Evolutionary conservation across 805 yeast species (phyloP).

Genomic region (Candida yuanshanica): DNA sequence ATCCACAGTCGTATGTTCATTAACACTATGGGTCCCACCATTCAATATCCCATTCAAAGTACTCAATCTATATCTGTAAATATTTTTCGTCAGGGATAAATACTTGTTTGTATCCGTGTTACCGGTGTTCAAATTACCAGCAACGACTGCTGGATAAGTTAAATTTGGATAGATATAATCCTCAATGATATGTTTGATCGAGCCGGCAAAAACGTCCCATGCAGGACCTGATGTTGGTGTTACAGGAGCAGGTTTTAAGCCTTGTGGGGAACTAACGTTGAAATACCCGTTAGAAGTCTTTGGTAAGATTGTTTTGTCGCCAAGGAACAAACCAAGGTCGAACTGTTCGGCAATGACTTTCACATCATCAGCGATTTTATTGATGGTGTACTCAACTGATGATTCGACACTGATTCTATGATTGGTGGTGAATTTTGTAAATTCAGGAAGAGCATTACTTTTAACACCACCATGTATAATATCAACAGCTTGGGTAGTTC

Average conservation of each 20-base stretch:
- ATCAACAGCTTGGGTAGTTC: constrained; percentile 45
- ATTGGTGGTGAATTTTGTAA: constrained; percentile 36
- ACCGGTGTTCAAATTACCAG: constrained; percentile 11
- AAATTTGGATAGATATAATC: constrained; percentile 27
- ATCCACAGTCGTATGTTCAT: constrained; percentile 14
- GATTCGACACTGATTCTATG: constrained; percentile 51
- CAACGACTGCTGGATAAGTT: constrained; percentile 7
- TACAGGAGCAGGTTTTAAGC: constrained; percentile 47
- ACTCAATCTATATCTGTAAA: constrained; percentile 14
- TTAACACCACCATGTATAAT: constrained; percentile 7
- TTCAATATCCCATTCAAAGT: constrained; percentile 5
- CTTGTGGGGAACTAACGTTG: constrained; percentile 16
- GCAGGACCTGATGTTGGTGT: constrained; percentile 41
- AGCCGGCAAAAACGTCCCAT: constrained; percentile 59
- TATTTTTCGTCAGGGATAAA: constrained; percentile 15
- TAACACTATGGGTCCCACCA: constrained; percentile 14
- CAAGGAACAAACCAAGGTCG: constrained; percentile 33
- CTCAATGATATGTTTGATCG: constrained; percentile 56
- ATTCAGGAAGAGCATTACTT: constrained; percentile 43
- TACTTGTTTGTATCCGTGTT: constrained; percentile 15
- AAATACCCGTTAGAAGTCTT: constrained; percentile 36
- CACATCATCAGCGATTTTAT: constrained; percentile 30
- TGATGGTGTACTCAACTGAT: constrained; percentile 23
- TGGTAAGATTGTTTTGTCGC: constrained; percentile 19
- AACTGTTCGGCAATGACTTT: constrained; percentile 34